A percentile compares a stretch with the other conserved stretches of the same genome.
Conservation (phyloP, 805 yeast species). For the Candida sphagnicola region DNA sequence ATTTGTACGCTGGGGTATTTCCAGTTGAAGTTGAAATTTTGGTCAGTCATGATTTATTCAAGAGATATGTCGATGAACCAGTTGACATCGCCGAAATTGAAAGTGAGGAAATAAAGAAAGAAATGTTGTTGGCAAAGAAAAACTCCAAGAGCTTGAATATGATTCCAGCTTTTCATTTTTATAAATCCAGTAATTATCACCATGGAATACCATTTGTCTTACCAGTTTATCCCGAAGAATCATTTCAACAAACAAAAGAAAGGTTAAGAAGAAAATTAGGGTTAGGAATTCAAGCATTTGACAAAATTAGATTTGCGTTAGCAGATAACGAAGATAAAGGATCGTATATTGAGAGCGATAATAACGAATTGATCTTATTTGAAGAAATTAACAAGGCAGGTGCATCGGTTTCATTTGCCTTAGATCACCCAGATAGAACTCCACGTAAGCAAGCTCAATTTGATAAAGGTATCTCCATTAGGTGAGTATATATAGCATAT, state of each 20-base stretch:
- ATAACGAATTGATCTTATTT: constrained; percentile 52
- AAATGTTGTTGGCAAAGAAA: constrained; percentile 18
- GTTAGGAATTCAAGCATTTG: constrained; percentile 73
- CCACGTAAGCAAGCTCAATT: constrained; percentile 36
- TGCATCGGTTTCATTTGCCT: constrained; percentile 55
- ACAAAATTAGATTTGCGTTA: constrained; percentile 65
- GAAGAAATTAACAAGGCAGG: constrained; percentile 41
- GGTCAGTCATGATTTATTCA: constrained; percentile 31
- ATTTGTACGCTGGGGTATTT: constrained; percentile 38
- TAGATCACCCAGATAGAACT: constrained; percentile 85
- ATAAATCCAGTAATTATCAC: constrained; percentile 56
- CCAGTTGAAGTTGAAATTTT: constrained; percentile 41
- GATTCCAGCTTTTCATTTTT: constrained; percentile 72
- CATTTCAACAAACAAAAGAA: constrained; percentile 53
- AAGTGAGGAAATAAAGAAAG: constrained; percentile 21
- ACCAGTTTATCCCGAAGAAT: constrained; percentile 65
- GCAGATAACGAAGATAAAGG: constrained; percentile 41
- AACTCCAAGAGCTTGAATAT: constrained; percentile 34
- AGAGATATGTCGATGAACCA: constrained; percentile 17
- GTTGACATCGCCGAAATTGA: constrained; percentile 19
- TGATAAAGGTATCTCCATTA: constrained; percentile 43
- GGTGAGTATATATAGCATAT: constrained; percentile 12
- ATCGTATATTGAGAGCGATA: constrained; percentile 42
- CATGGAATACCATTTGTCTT: constrained; percentile 90
- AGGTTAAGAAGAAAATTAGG: constrained; percentile 72